Evolutionary conservation across 1,284 basidiomycete species (phyloP), one percentile per base, ranked within the genome.

Genomic region (Earliella scabrosa): DNA sequence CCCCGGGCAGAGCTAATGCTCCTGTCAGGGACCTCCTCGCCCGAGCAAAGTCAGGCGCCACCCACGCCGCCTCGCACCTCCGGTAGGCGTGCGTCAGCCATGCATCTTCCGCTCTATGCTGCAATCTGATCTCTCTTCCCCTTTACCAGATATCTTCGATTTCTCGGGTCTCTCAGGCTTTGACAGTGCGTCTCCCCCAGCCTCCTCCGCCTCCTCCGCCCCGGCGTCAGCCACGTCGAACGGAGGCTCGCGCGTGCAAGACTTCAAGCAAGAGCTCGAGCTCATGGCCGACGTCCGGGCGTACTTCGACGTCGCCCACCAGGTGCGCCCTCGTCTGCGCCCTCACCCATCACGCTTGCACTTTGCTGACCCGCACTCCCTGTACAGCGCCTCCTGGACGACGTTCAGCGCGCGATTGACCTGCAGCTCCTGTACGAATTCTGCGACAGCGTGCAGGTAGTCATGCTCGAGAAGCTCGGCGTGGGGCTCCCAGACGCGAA

Each of bases 261-360:
- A 70, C 43, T 80, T 73, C 58, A 78, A 80, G 58, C 68, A 73
- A 1, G 80, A 81, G 56, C 64, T 84, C 14, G 58, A 71, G 21
- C 68, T 80, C 18, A 79, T 81, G 75, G 78, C 80, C 0, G 78
- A 81, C 47, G 76, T 80, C 2, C 66, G 77, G 4, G 80, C 75
- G 1, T 83, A 82, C 64, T 82, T 80, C 65, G 75, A 79, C 54
- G 73, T 80, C 6, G 65, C 76, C 1, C 76, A 75, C 61, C 78
- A 76, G 74, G 78, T 77, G 14, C 35, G 35, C 8, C 35, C 16
- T 38, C 18, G 7, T 10, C 23, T 8, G 29, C 29, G 29, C 13
- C 6, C 29, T 21, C 18, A 24, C 21, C 10, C 20, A 40, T n/a
- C 16, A n/a, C n/a, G n/a, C n/a, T n/a, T n/a, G n/a, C n/a, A n/a